Conservation (phyloP, 805 yeast genomes). For the Wickerhamomyces ciferrii region DNA sequence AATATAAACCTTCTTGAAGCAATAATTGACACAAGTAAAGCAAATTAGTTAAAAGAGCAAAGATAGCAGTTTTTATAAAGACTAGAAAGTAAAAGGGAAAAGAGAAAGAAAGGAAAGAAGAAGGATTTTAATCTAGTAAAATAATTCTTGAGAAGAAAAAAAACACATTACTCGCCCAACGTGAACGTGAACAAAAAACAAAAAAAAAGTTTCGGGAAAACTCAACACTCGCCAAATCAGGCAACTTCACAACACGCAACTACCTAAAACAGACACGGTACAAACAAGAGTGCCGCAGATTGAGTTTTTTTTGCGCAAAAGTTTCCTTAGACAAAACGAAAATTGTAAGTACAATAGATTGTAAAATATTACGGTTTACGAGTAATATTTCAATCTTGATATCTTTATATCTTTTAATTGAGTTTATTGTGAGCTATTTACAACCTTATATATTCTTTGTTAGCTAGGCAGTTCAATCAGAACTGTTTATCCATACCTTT, state of each 20-base stretch:
- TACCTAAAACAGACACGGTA: neutral
- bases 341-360: neutral
- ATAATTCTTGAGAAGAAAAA: neutral
- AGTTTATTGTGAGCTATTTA: too few species aligned
- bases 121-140: neutral
- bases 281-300: neutral
- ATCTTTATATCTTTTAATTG: too few species aligned
- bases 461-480: neutral
- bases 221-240: neutral
- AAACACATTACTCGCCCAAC: neutral
- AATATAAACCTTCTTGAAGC: neutral
- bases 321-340: neutral
- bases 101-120: neutral
- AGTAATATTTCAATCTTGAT: too few species aligned
- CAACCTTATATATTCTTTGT: too few species aligned
- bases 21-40: neutral
- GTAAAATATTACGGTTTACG: neutral
- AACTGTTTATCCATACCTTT: neutral
- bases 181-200: neutral
- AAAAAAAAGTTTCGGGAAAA: neutral
- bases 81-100: neutral
- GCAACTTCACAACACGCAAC: neutral
- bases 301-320: neutral
- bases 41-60: neutral
- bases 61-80: neutral